Evolutionary conservation across 2,329 filamentous ascomycete species (phyloP).

Genomic region (Colletotrichum sp.): DNA sequence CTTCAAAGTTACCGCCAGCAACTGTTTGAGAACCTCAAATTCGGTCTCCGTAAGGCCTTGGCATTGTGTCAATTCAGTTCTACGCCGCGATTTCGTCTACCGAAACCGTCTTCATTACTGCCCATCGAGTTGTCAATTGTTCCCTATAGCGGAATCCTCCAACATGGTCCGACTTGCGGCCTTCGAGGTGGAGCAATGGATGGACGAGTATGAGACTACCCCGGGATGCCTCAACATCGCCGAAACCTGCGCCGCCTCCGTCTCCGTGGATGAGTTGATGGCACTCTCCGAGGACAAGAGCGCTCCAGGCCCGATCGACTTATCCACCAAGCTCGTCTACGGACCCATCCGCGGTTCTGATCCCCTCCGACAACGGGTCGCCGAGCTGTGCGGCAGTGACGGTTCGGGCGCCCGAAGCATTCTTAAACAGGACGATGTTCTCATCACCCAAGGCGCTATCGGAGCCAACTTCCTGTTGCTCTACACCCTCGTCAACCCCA

Average conservation of each 20-base stretch:
- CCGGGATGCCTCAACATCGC: constrained; percentile 72
- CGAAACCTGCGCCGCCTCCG: constrained; percentile 78
- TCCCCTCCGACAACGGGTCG: constrained; percentile 67
- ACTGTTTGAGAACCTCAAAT: constrained; percentile 5
- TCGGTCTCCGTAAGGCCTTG: neutral
- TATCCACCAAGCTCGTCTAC: constrained; percentile 69
- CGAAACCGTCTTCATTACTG: neutral
- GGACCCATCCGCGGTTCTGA: constrained; percentile 74
- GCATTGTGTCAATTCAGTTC: constrained; percentile 8
- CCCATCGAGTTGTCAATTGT: neutral
- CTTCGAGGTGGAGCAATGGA: constrained; percentile 78
- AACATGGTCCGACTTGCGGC: constrained; percentile 35
- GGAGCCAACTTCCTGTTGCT: constrained; percentile 77
- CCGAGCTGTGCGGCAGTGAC: constrained; percentile 68
- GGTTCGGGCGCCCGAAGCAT: neutral
- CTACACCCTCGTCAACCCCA: constrained; percentile 70
- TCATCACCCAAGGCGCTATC: constrained; percentile 80
- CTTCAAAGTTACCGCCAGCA: neutral
- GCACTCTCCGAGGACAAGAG: constrained; percentile 61
- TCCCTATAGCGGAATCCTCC: neutral
- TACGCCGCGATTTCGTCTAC: neutral
- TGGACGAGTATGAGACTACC: constrained; percentile 64
- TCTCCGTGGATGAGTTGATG: constrained; percentile 73
- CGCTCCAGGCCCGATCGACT: constrained; percentile 44
- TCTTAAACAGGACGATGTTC: constrained; percentile 59